phyloP scores from a whole-genome alignment of 73 alveolate genomes.

The Paramecium sexaurelia region DNA sequence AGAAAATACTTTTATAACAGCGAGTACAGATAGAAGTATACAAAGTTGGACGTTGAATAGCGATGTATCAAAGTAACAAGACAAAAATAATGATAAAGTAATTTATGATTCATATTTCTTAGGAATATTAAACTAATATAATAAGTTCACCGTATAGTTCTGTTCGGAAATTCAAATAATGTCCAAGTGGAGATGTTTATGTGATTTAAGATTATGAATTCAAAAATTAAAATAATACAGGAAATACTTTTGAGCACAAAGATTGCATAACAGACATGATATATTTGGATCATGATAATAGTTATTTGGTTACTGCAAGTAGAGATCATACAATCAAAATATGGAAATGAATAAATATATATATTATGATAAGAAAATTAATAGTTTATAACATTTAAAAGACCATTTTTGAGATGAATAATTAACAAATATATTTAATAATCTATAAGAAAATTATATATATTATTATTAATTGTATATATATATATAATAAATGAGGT shows the following conservation, averaged over 20 bases:
- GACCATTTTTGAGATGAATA: no score
- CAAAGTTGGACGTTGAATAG: slow-evolving; percentile 14
- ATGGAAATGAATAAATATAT: slow-evolving; percentile 34
- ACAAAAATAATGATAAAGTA: slow-evolving; percentile 13
- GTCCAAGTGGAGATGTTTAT: slow-evolving; percentile 52
- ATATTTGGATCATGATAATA: background rate
- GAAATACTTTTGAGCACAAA: background rate
- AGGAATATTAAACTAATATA: background rate
- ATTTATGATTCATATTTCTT: background rate
- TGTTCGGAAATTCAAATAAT: background rate
- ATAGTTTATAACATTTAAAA: no score
- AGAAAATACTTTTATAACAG: background rate
- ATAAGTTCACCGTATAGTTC: background rate
- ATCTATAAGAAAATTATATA: no score
- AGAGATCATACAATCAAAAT: slow-evolving; percentile 45
- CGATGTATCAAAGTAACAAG: background rate
- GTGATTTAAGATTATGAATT: slow-evolving; percentile 17
- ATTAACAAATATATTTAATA: no score
- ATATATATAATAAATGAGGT: no score
- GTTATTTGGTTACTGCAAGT: slow-evolving; percentile 13
- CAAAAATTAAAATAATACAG: background rate
- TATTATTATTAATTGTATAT: no score
- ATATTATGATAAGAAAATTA: background rate
- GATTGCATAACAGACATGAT: slow-evolving; percentile 44
- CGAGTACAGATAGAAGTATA: slow-evolving; percentile 29